A percentile compares a stretch with the other conserved stretches of the same genome.
These are phyloP conservation scores for Boletus sp. DNA, from an alignment of 768 basidiomycete species.

Conservation along the genomic window DNA sequence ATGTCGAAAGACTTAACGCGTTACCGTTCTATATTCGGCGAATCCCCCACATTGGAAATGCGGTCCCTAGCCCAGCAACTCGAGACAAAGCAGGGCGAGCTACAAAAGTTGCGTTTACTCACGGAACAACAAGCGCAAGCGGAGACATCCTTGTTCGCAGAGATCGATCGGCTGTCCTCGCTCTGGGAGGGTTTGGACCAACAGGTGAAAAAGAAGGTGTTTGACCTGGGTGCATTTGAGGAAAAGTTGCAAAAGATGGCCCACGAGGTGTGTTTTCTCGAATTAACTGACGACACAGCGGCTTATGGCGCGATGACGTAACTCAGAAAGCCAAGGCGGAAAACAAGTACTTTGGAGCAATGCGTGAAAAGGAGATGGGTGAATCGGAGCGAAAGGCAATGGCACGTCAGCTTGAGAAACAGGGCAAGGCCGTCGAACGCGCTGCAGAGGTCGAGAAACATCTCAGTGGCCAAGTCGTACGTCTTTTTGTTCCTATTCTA, in stretches of 20 bases:
- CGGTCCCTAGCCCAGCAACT: slow-evolving; percentile 53
- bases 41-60: slow-evolving; percentile 50
- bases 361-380: slow-evolving; percentile 84
- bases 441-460: slow-evolving; percentile 62
- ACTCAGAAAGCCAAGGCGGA: slow-evolving; percentile 91
- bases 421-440: slow-evolving; percentile 63
- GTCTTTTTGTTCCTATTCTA: slow-evolving; percentile 20
- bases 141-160: slow-evolving; percentile 74
- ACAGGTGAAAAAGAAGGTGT: slow-evolving; percentile 81
- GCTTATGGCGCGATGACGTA: neutral
- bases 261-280: slow-evolving; percentile 58
- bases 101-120: slow-evolving; percentile 59
- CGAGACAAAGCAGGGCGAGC: slow-evolving; percentile 64
- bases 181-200: slow-evolving; percentile 85
- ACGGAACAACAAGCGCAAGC: slow-evolving; percentile 64
- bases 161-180: slow-evolving; percentile 81
- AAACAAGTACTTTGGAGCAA: slow-evolving; percentile 88
- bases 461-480: slow-evolving; percentile 58
- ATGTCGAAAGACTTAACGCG: slow-evolving; percentile 49
- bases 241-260: slow-evolving; percentile 62
- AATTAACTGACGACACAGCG: neutral
- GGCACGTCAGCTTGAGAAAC: slow-evolving; percentile 54
- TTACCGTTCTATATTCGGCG: slow-evolving; percentile 66
- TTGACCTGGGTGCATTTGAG: slow-evolving; percentile 74
- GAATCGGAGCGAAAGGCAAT: slow-evolving; percentile 73